phyloP scores from a whole-genome alignment of 2,329 filamentous ascomycete genomes.

The Conoideocrella luteorostrata region DNA sequence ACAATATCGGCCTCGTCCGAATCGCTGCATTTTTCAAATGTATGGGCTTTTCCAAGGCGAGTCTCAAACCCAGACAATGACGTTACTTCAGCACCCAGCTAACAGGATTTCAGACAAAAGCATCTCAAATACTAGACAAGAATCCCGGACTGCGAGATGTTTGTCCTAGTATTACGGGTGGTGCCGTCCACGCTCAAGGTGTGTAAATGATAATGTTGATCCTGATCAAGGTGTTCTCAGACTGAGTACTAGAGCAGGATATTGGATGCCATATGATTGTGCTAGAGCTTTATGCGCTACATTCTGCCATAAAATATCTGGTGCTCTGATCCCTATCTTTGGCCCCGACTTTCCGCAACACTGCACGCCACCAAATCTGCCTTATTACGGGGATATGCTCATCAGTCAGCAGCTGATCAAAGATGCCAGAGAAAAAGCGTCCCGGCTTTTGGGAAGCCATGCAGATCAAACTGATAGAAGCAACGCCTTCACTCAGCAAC shows the following conservation, averaged over 20 bases:
- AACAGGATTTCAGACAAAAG: conserved; percentile 72
- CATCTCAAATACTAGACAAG: conserved; percentile 70
- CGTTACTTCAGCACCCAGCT: too few relatives aligned
- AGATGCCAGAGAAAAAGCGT: conserved; percentile 45
- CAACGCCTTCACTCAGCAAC: not conserved
- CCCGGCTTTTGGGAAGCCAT: not conserved
- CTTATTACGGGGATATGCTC: conserved; percentile 60
- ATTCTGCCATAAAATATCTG: conserved; percentile 80
- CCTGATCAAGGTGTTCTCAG: conserved; percentile 10
- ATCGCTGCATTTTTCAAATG: conserved; percentile 96
- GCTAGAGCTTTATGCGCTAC: conserved; percentile 82
- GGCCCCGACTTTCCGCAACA: conserved; percentile 70
- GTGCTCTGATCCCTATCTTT: conserved; percentile 84
- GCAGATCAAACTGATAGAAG: not conserved
- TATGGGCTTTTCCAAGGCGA: conserved; percentile 78
- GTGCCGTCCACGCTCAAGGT: conserved; percentile 86
- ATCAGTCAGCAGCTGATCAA: conserved; percentile 53
- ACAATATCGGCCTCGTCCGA: conserved; percentile 86
- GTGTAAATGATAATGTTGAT: conserved; percentile 15
- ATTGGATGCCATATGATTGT: conserved; percentile 91
- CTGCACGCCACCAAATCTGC: conserved; percentile 60
- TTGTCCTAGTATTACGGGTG: conserved; percentile 90
- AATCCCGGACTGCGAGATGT: conserved; percentile 85
- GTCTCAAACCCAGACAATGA: conserved; percentile 12
- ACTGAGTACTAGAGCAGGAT: conserved; percentile 58